phyloP scores from a whole-genome alignment of 441 rosid species.

The Viola pubescens region DNA sequence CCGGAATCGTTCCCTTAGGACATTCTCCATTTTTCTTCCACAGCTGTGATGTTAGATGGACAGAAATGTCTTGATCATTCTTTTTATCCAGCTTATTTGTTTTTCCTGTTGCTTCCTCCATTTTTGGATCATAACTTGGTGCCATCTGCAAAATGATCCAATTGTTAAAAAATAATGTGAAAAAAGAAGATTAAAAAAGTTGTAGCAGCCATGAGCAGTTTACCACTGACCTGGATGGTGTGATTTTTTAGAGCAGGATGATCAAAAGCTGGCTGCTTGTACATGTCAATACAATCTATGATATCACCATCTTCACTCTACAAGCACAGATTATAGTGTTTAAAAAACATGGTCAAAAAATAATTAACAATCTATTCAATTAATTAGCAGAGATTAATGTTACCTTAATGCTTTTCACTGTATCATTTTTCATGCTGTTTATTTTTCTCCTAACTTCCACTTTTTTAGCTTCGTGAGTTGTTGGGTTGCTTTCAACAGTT shows the following conservation, averaged over 20 bases:
- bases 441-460: slow-evolving; percentile 6
- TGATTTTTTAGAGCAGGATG: slow-evolving; percentile 38
- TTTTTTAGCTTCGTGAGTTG: slow-evolving; percentile 1
- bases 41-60: slow-evolving; percentile 22
- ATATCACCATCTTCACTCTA: slow-evolving; percentile 43
- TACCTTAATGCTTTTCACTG: slow-evolving; percentile 32
- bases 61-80: slow-evolving; percentile 15
- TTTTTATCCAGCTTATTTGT: slow-evolving; percentile 1
- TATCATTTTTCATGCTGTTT: slow-evolving; percentile 9
- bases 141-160: slow-evolving; percentile 25
- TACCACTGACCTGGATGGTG: slow-evolving; percentile 28
- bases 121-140: slow-evolving; percentile 28
- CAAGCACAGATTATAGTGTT: not conserved
- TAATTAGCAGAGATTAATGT: no score
- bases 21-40: slow-evolving; percentile 52
- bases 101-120: slow-evolving; percentile 6
- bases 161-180: not conserved
- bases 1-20: slow-evolving; percentile 43
- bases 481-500: slow-evolving; percentile 5
- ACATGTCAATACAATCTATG: slow-evolving; percentile 36
- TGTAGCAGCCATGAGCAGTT: not conserved
- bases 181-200: not conserved
- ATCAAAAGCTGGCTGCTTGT: slow-evolving; percentile 38
- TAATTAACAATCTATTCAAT: not conserved
- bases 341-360: no score